phyloP scores from a whole-genome alignment of 768 basidiomycete genomes.

The Pleurotus eryngii region DNA sequence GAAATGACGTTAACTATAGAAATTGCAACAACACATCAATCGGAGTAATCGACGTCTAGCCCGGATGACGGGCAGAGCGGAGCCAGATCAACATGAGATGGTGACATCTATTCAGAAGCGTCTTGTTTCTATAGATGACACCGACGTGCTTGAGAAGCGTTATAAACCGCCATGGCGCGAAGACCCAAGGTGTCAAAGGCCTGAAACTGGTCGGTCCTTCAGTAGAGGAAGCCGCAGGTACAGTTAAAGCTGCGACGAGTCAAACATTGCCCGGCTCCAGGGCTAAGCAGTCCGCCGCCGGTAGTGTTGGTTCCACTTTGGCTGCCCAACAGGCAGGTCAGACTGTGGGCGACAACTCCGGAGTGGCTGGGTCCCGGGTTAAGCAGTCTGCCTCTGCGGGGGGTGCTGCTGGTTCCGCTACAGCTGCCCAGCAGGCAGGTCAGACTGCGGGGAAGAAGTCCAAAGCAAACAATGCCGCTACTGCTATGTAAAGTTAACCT shows the following conservation, averaged over 20 bases:
- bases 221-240: neutral
- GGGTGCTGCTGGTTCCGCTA: neutral
- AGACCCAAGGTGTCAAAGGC: neutral
- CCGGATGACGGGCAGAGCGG: constrained; percentile 49
- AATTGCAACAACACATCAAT: constrained; percentile 54
- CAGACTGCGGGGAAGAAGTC: neutral
- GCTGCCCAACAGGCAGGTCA: neutral
- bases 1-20: neutral
- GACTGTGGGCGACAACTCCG: neutral
- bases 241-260: neutral
- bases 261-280: neutral
- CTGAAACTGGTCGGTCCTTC: neutral
- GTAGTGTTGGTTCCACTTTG: neutral
- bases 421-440: neutral
- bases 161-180: constrained; percentile 2
- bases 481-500: neutral
- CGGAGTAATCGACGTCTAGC: constrained; percentile 51
- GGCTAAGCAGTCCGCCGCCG: neutral
- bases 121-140: constrained; percentile 28
- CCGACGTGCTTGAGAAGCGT: constrained; percentile 18
- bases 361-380: neutral
- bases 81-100: constrained; percentile 34
- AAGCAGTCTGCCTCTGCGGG: neutral
- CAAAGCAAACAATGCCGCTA: neutral
- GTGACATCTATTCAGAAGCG: constrained; percentile 35